Evolutionary conservation across 1,284 basidiomycete genomes (phyloP), one percentile per base, ranked within the genome.

Genomic region (Violaceomyces palustris): DNA sequence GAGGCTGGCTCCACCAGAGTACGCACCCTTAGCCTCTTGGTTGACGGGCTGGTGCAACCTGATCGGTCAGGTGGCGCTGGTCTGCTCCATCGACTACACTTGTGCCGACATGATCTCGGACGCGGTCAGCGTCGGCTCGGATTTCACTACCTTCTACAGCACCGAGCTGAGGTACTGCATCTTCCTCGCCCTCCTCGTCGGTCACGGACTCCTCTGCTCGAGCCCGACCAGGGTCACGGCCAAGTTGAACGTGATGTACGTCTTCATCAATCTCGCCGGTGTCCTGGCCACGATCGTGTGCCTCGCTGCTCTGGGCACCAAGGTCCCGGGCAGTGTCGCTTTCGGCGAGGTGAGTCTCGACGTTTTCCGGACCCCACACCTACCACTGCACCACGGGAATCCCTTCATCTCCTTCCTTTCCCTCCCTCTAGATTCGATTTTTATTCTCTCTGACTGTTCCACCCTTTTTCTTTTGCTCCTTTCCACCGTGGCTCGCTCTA

Each of bases 81-180:
- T 85, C 25, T 84, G 82, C 60, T 84, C 83, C 4, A 85, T 86
- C 42, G 84, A 85, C 65, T 86, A 82, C 51, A 84, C 83, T 17
- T 82, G 78, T 32, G 84, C 84, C 3, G 81, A 85, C 67, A 86
- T 86, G 84, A 85, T 86, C 46, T 28, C 25, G 11, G 39, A 39
- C 15, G 42, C 42, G 4, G 42, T 25, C 17, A 15, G 3, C 3
- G 33, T 44, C 8, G 38, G n/a, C 3, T n/a, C 7, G 8, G 7
- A 37, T n/a, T 44, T 36, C 33, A 27, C 9, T 8, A 10, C 15
- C 14, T 35, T 44, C 17, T 44, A 35, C 22, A 26, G 22, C 3
- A 24, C 24, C 26, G 42, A 4, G 21, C 18, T 39, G 15, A 37
- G 26, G 25, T 44, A 44, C 28, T 35, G 34, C 18, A 40, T 44